A percentile compares a stretch with the other conserved stretches of the same genome.
phyloP scores from a whole-genome alignment of 164 flowering plant genomes.

The Magnolia kwangsiensis region DNA sequence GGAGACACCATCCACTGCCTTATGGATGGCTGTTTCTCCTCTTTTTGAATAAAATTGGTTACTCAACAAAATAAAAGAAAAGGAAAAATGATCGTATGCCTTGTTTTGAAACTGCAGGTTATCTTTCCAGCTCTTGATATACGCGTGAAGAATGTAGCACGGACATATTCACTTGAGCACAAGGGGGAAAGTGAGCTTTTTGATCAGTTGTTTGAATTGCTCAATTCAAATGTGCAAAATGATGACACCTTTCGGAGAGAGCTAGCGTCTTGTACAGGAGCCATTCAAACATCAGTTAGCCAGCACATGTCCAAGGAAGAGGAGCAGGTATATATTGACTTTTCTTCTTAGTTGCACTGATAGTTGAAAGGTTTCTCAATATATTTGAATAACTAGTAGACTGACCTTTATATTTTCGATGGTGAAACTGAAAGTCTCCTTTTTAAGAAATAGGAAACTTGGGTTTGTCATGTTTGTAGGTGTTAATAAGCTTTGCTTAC shows the following conservation, averaged over 20 bases:
- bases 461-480: not conserved
- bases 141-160: constrained; percentile 92
- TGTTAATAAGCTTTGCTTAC: not conserved
- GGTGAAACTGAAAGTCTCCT: not conserved
- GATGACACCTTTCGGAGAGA: constrained; percentile 71
- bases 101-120: constrained; percentile 45
- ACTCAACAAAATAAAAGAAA: not conserved
- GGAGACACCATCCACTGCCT: too few relatives aligned
- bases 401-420: not conserved
- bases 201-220: constrained; percentile 68
- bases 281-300: constrained; percentile 76
- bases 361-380: not conserved
- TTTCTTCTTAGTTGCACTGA: not conserved
- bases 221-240: constrained; percentile 46
- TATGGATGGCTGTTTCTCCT: not conserved
- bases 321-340: constrained; percentile 60
- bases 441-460: not conserved
- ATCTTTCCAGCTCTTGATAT: constrained; percentile 94
- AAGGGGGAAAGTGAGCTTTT: constrained; percentile 81
- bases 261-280: constrained; percentile 79
- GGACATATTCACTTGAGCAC: constrained; percentile 87
- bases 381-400: too few relatives aligned
- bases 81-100: too few relatives aligned
- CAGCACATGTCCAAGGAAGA: constrained; percentile 99
- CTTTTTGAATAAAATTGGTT: not conserved